Evolutionary conservation across 1,284 basidiomycete species (phyloP).

Genomic region (Fomitopsis schrenkii): DNA sequence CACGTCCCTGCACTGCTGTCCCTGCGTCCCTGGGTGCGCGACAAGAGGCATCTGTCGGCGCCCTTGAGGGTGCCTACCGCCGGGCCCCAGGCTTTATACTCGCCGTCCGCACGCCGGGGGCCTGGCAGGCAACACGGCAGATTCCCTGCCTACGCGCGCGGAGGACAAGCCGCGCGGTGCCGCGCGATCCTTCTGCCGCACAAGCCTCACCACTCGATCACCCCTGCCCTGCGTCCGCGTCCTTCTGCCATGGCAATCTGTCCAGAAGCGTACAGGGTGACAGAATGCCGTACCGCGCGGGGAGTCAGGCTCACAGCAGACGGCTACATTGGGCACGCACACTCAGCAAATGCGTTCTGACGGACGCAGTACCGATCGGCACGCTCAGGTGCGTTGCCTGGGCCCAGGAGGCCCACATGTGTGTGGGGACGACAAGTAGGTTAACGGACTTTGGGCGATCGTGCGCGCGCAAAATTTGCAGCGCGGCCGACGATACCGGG

Average conservation of each 20-base stretch:
- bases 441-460: not conserved
- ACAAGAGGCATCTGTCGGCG: not conserved
- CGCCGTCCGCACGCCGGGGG: not conserved
- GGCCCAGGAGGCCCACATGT: not conserved
- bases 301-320: not conserved
- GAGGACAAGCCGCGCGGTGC: not conserved
- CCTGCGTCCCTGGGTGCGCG: not conserved
- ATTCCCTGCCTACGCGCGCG: not conserved
- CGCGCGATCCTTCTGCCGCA: not conserved
- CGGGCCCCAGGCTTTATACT: not conserved
- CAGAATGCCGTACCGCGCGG: not conserved
- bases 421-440: not conserved
- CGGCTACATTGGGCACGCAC: not conserved
- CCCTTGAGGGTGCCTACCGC: not conserved
- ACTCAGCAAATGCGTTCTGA: not conserved
- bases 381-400: not conserved
- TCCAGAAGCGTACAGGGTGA: not conserved
- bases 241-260: not conserved
- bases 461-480: not conserved
- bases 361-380: not conserved
- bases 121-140: not conserved
- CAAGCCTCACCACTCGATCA: not conserved
- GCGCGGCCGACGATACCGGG: not conserved
- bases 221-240: not conserved
- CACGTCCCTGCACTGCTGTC: not conserved